These are phyloP conservation scores for Pseudomonodictys pantanalensis DNA, from an alignment of 495 filamentous ascomycete species.

Conservation along the genomic window DNA sequence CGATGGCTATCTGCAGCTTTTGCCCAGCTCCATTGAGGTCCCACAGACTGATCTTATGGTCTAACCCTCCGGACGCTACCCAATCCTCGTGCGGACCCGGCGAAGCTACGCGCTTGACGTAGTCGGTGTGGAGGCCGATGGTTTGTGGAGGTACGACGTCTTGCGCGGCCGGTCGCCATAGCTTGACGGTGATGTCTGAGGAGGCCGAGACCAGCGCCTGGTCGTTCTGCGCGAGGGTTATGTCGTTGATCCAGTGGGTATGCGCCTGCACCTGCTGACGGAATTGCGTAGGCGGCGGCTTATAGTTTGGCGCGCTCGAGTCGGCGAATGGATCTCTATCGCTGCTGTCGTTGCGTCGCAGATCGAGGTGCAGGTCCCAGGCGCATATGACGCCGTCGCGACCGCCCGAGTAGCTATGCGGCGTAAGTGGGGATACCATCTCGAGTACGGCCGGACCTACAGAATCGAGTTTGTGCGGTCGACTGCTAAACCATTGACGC, in stretches of 20 bases:
- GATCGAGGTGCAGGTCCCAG: constrained; percentile 76
- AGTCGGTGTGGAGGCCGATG: constrained; percentile 91
- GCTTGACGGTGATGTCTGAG: constrained; percentile 89
- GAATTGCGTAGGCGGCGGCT: constrained; percentile 59
- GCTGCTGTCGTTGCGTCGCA: constrained; percentile 37
- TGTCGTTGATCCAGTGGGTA: constrained; percentile 98
- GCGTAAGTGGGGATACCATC: constrained; percentile 13
- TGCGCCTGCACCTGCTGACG: constrained; percentile 92
- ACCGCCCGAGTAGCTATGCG: constrained; percentile 81
- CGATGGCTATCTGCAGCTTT: constrained; percentile 77
- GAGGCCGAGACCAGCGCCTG: constrained; percentile 87
- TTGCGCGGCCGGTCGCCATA: constrained; percentile 85
- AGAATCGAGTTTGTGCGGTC: constrained; percentile 82
- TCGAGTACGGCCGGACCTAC: constrained; percentile 46
- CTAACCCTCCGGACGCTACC: constrained; percentile 95
- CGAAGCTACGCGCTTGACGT: constrained; percentile 89
- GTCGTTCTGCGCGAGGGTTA: constrained; percentile 79
- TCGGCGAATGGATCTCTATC: constrained; percentile 36
- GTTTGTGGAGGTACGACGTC: constrained; percentile 66
- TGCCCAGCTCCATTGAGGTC: constrained; percentile 85
- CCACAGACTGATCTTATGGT: constrained; percentile 89
- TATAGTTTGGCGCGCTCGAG: constrained; percentile 31
- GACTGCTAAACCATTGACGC: constrained; percentile 88
- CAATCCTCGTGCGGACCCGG: constrained; percentile 69
- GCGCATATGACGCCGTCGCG: constrained; percentile 94